Conservation (phyloP, 2,329 filamentous ascomycete species). For the Sporothrix pallida region DNA sequence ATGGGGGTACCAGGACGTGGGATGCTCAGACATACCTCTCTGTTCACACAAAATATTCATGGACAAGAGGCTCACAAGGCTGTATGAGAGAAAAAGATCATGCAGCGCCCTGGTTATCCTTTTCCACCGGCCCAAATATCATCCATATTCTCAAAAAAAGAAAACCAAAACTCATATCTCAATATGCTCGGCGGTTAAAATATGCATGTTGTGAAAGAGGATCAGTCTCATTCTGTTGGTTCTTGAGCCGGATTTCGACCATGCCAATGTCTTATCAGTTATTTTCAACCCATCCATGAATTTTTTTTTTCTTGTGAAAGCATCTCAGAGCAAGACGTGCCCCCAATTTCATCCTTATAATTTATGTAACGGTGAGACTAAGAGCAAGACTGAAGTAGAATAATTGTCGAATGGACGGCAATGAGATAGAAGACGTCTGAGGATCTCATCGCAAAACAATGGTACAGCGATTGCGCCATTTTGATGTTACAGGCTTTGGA, state of each 20-base stretch:
- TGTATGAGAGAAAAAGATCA: background rate
- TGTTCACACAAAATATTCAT: background rate
- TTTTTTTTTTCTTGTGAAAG: background rate
- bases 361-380: slow-evolving; percentile 1
- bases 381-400: background rate
- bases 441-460: background rate
- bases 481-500: background rate
- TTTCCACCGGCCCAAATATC: background rate
- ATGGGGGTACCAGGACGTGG: background rate
- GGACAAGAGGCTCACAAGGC: background rate
- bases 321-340: background rate
- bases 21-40: background rate
- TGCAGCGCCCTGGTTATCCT: background rate
- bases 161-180: background rate
- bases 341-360: background rate
- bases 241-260: background rate
- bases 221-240: background rate
- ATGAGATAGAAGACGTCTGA: background rate
- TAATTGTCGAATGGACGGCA: background rate
- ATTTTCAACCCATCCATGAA: background rate
- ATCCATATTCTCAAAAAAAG: background rate
- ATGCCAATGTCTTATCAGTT: background rate
- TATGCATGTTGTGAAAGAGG: background rate
- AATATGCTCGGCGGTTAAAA: background rate
- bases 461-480: slow-evolving; percentile 18